Evolutionary conservation across 441 rosid species (phyloP).

Genomic region (Croton setiger): DNA sequence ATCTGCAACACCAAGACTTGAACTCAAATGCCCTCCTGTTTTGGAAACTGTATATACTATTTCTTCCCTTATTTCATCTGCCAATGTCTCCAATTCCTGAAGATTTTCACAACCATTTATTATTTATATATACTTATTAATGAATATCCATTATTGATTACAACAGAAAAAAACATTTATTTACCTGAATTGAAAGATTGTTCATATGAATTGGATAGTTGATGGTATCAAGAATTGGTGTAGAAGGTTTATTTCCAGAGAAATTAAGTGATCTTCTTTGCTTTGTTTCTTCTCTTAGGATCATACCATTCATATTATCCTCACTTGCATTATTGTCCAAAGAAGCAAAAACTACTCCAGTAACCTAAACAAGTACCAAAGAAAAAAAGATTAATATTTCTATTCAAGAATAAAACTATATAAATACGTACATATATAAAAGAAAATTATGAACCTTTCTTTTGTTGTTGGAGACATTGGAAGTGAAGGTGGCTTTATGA

Average conservation of each 20-base stretch:
- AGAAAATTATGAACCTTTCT: constrained; percentile 21
- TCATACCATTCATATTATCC: constrained; percentile 1
- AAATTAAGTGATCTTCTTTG: constrained; percentile 27
- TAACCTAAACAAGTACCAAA: constrained; percentile 16
- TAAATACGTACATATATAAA: background rate
- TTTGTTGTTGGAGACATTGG: background rate
- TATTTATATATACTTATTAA: no score
- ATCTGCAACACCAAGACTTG: constrained; percentile 50
- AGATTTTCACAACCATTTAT: background rate
- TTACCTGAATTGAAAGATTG: constrained; percentile 40
- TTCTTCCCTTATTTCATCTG: constrained; percentile 40
- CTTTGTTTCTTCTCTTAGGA: background rate
- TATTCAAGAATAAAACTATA: no score
- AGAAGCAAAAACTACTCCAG: constrained; percentile 17
- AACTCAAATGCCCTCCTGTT: constrained; percentile 52
- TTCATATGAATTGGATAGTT: constrained; percentile 45
- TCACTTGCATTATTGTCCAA: constrained; percentile 9
- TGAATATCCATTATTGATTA: no score
- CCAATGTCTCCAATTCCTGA: constrained; percentile 38
- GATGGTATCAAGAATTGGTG: constrained; percentile 44
- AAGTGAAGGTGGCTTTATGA: constrained; percentile 1
- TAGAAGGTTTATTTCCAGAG: constrained; percentile 37
- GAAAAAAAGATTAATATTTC: background rate
- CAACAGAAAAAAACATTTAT: background rate
- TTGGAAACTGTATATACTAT: constrained; percentile 41